These are phyloP conservation scores for Sophora flavescens DNA, from an alignment of 306 rosid genomes.

Conservation along the genomic window DNA sequence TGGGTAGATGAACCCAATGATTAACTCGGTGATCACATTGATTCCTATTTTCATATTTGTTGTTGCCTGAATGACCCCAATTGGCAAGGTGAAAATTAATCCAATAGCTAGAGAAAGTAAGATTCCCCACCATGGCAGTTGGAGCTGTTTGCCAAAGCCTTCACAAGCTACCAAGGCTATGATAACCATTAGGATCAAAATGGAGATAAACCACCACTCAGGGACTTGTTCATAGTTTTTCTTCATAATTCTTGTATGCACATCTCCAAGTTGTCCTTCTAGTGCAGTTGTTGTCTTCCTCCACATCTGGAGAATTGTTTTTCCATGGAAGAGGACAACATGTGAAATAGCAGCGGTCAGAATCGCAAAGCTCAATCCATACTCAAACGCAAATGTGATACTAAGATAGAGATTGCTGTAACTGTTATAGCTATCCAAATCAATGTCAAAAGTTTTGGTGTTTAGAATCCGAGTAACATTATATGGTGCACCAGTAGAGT, in stretches of 20 bases:
- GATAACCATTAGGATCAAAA: slow-evolving; percentile 51
- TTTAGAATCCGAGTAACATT: slow-evolving; percentile 67
- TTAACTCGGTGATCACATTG: slow-evolving; percentile 68
- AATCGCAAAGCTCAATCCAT: slow-evolving; percentile 86
- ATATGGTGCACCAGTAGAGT: slow-evolving; percentile 60
- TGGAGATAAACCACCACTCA: slow-evolving; percentile 75
- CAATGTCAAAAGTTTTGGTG: slow-evolving; percentile 55
- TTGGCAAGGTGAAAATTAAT: slow-evolving; percentile 70
- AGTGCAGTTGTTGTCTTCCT: slow-evolving; percentile 53
- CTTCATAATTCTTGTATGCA: slow-evolving; percentile 83
- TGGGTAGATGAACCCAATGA: slow-evolving; percentile 73
- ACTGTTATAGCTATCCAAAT: slow-evolving; percentile 52
- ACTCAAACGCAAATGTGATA: slow-evolving; percentile 64
- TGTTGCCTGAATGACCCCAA: slow-evolving; percentile 86
- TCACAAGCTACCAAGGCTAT: slow-evolving; percentile 60
- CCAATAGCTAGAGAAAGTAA: slow-evolving; percentile 65
- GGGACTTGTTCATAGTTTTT: slow-evolving; percentile 80
- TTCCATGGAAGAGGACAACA: slow-evolving; percentile 74
- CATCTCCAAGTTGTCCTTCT: slow-evolving; percentile 53
- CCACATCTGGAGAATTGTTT: slow-evolving; percentile 58
- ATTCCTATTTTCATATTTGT: slow-evolving; percentile 57
- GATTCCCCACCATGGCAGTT: slow-evolving; percentile 94
- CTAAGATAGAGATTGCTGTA: slow-evolving; percentile 86
- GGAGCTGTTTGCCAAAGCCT: slow-evolving; percentile 84
- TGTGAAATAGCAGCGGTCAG: slow-evolving; percentile 73